Evolutionary conservation across 108 stramenopile species (phyloP), one percentile per base, ranked within the genome.

Genomic region (Epithemia pelagica): DNA sequence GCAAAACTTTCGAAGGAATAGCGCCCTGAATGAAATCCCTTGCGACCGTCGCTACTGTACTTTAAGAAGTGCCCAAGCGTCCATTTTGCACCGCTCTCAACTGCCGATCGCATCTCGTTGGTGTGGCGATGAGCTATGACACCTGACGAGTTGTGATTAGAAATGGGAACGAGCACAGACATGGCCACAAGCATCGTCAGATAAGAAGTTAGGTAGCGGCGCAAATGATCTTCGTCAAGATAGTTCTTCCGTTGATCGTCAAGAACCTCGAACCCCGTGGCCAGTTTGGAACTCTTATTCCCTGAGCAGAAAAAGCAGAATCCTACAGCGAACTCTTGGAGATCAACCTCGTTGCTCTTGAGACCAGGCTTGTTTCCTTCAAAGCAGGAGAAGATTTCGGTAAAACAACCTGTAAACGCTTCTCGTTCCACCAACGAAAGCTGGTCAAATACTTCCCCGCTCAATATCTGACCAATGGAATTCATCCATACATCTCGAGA

Each of bases 1-100:
- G 95, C 95, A 79, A 96, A 94, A 32, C 78, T 75, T 33, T 92
- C 91, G 69, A 96, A 96, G 19, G 80, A 74, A 63, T 90, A 74
- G 1, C 55, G 61, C 7, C 26, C 26, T 5, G 23, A 18, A 10
- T 26, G 15, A 2, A 19, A 22, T 32, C 37, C 31, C 20, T 28
- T 53, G 26, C 32, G 27, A 20, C 26, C 10, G 24, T 53, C 51
- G 26, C 73, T 68, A 46, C 73, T 71, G 22, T 74, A 62, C 53
- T 79, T 79, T 27, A 92, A 61, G 64, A 88, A 91, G 69, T 94
- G 83, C 0, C 75, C 64, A 52, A 90, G 24, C 3, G 90, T 90
- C 93, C 93, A 94, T 59, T 82, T 78, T 7, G 93, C 84, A 25
- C 93, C 89, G 61, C 84, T 84, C 54, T 87, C 81, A 18, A 91